Evolutionary conservation across 768 basidiomycete genomes (phyloP), one percentile per base, ranked within the genome.

Genomic region (Phaeolepiota aurea): DNA sequence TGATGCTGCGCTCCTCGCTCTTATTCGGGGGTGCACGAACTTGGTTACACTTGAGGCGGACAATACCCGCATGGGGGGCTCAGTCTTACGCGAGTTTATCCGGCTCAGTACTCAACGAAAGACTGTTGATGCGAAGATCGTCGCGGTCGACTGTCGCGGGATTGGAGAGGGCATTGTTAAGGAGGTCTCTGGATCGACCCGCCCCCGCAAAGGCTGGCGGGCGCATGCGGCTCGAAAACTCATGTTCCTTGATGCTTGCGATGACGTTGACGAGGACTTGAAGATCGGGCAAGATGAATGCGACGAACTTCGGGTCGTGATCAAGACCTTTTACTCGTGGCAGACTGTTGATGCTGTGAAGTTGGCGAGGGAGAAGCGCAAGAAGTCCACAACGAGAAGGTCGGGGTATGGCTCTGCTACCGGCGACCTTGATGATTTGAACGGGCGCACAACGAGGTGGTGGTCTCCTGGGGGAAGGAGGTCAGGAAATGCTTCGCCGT

Each of bases 251-350:
- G 88, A 91, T 57, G 76, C 63, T 42, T 61, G 76, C 49, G 87
- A 89, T 53, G 71, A 68, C 19, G 69, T 72, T 48, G 64, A 66
- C 4, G 81, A 84, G 46, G 74, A 76, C 25, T 59, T 84, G 43
- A 77, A 74, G 56, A 59, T 77, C 5, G 83, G 81, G 33, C 80
- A 87, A 61, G 83, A 88, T 57, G 89, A 92, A 57, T 87, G 87
- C 53, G 87, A 90, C 47, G 69, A 73, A 51, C 59, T 52, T 52
- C 66, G 80, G 18, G 79, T 90, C 18, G 81, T 87, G 38, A 54
- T 91, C 48, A 89, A 89, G 72, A 79, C 82, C 18, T 92, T 89
- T 57, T 82, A 85, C 58, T 78, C 82, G 37, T 88, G 85, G 84
- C 84, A 89, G 66, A 82, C 75, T 7, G 87, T 91, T 25, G 88